Evolutionary conservation across 352 stramenopile species (phyloP).

Genomic region (Globisporangium apiculatum): DNA sequence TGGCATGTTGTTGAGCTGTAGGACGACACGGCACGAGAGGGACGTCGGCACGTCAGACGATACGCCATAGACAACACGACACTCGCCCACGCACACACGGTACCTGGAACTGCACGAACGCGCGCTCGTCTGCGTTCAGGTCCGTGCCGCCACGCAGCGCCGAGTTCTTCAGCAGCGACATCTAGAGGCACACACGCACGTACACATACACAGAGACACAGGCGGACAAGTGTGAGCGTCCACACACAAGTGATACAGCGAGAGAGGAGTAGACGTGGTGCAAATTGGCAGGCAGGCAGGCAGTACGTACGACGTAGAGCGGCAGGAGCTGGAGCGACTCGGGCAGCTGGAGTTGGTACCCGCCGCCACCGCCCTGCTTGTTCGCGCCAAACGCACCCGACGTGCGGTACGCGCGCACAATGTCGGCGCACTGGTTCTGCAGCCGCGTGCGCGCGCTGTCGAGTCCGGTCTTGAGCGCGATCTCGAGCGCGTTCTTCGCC

Average conservation of each 20-base stretch:
- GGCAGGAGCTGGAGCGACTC: constrained; percentile 93
- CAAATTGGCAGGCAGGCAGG: neutral
- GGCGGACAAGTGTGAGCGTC: neutral
- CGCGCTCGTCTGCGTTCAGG: constrained; percentile 94
- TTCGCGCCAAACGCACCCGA: constrained; percentile 59
- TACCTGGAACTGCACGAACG: constrained; percentile 89
- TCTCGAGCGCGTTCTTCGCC: constrained; percentile 92
- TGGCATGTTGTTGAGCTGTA: constrained; percentile 92
- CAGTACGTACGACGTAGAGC: constrained; percentile 86
- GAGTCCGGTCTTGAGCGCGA: constrained; percentile 91
- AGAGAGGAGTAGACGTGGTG: too few species aligned
- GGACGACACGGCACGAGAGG: constrained; percentile 5
- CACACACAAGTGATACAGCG: neutral
- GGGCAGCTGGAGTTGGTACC: constrained; percentile 79
- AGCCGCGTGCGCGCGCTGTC: constrained; percentile 91
- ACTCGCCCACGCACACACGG: too few species aligned
- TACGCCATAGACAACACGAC: too few species aligned
- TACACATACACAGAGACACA: neutral
- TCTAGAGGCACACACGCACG: constrained; percentile 29
- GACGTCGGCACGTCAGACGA: neutral
- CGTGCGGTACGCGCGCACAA: constrained; percentile 89
- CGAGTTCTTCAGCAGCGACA: constrained; percentile 97
- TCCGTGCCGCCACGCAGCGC: constrained; percentile 95
- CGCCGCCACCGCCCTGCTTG: constrained; percentile 48
- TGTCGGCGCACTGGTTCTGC: constrained; percentile 90